phyloP scores from a whole-genome alignment of 257 asterid species.

The Verbena officinalis region DNA sequence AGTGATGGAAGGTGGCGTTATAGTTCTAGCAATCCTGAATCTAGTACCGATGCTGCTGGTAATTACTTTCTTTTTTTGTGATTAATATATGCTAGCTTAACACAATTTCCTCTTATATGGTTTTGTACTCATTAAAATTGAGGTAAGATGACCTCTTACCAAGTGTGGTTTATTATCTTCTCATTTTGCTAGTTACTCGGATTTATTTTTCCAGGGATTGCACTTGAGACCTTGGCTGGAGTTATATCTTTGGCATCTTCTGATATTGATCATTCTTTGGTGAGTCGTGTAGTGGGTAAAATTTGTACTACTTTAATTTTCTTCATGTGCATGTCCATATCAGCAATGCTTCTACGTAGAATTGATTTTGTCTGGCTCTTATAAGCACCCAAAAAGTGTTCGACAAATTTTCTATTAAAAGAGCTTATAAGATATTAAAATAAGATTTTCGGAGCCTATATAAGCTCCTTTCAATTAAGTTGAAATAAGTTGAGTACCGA shows the following conservation, averaged over 20 bases:
- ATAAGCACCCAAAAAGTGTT: no score
- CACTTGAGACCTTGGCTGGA: constrained; percentile 64
- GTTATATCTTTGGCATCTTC: constrained; percentile 61
- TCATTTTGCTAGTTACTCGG: background rate
- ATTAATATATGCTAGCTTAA: background rate
- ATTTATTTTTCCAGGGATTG: constrained; percentile 50
- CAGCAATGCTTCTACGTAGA: background rate
- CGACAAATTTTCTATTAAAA: no score
- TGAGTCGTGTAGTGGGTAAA: constrained; percentile 23
- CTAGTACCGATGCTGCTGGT: constrained; percentile 69
- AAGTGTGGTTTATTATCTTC: constrained; percentile 13
- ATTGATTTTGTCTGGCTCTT: no score
- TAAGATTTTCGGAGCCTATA: no score
- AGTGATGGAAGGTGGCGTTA: constrained; percentile 81
- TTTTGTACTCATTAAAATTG: constrained; percentile 5
- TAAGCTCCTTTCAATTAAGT: no score
- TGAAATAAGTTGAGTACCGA: no score
- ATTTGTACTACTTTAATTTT: background rate
- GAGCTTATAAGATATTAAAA: no score
- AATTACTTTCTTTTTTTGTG: constrained; percentile 1
- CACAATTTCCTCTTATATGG: background rate
- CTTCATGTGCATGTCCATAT: background rate
- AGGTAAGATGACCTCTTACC: no score
- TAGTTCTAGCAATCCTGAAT: constrained; percentile 56
- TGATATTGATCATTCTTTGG: constrained; percentile 60